phyloP scores from a whole-genome alignment of 352 stramenopile species.

The Pythium phragmiticola region DNA sequence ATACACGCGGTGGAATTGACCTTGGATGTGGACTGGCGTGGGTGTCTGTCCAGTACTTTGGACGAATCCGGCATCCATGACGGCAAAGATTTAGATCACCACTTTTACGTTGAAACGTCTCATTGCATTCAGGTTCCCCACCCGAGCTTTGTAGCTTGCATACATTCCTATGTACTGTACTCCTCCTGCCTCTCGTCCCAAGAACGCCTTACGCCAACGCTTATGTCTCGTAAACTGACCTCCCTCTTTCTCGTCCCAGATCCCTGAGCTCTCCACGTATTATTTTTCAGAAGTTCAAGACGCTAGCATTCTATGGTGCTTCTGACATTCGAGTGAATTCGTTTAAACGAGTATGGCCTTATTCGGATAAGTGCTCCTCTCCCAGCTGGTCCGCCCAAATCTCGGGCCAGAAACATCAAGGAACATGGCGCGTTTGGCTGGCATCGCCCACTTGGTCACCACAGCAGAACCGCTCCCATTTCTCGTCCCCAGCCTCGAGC shows the following conservation, averaged over 20 bases:
- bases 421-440: too few species aligned
- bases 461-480: not conserved
- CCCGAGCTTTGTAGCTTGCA: too few species aligned
- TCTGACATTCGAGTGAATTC: not conserved
- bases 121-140: too few species aligned
- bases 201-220: not conserved
- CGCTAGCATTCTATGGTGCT: too few species aligned
- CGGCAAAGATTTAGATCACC: too few species aligned
- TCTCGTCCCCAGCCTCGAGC: not conserved
- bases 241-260: not conserved
- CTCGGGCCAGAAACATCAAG: not conserved
- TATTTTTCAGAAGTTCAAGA: not conserved
- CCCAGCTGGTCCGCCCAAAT: conserved; percentile 6
- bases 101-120: too few species aligned
- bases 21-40: too few species aligned
- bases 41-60: too few species aligned
- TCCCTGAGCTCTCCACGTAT: not conserved
- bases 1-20: too few species aligned
- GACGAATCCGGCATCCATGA: too few species aligned
- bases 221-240: conserved; percentile 12
- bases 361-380: conserved; percentile 3
- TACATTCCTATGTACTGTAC: too few species aligned
- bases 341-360: not conserved
- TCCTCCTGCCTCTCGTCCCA: too few species aligned
- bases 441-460: not conserved